A percentile compares a stretch with the other conserved stretches of the same genome.
These are phyloP conservation scores for Cutaneotrichosporon dermatis DNA, from an alignment of 1,284 basidiomycete species.

Conservation along the genomic window DNA sequence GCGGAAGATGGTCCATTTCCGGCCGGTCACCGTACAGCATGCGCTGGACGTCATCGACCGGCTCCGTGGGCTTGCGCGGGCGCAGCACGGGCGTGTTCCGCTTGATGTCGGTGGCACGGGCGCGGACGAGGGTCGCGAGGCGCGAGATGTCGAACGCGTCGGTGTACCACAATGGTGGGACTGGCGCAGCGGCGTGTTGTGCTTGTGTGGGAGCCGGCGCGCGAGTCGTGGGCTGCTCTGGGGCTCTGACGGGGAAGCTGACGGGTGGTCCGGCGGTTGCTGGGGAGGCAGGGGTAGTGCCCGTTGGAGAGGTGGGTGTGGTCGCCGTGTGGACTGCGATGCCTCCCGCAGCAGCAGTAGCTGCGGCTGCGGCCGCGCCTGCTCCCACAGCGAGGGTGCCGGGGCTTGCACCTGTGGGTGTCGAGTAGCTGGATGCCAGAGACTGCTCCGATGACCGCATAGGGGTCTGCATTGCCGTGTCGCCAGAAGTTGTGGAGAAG, in stretches of 20 bases:
- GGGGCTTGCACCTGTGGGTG: background rate
- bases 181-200: background rate
- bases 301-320: background rate
- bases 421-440: background rate
- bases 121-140: constrained; percentile 36
- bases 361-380: background rate
- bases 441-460: constrained; percentile 2
- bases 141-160: constrained; percentile 45
- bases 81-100: constrained; percentile 14
- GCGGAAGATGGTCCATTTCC: constrained; percentile 62
- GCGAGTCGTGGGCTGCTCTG: background rate
- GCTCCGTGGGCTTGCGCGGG: constrained; percentile 18
- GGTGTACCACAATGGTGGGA: constrained; percentile 43
- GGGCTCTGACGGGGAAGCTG: background rate
- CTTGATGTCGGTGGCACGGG: constrained; percentile 23
- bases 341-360: background rate
- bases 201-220: background rate
- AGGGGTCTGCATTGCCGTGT: background rate
- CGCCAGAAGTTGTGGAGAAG: background rate
- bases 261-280: constrained; percentile 4
- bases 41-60: constrained; percentile 62
- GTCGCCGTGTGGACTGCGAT: background rate
- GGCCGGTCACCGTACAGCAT: constrained; percentile 61
- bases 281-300: constrained; percentile 4
- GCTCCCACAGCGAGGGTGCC: background rate